Conservation (phyloP, 805 yeast species). For the Jamesozyma rosinii region DNA sequence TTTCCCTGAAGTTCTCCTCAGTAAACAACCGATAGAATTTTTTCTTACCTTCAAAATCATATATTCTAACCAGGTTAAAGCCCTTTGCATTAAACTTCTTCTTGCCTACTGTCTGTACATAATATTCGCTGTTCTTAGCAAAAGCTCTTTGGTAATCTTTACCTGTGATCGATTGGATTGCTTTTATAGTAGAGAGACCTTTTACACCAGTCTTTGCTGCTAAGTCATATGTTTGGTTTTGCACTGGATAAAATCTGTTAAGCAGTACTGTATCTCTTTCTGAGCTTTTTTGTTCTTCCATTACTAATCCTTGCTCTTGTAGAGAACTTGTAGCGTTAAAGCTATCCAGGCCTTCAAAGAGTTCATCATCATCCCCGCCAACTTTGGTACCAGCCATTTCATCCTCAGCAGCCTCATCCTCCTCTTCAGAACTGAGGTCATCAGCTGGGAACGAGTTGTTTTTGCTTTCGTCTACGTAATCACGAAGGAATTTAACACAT, state of each 20-base stretch:
- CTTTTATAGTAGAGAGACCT: slow-evolving; percentile 55
- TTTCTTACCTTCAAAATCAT: slow-evolving; percentile 64
- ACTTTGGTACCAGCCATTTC: slow-evolving; percentile 1
- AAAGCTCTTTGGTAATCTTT: slow-evolving; percentile 42
- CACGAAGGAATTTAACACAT: slow-evolving; percentile 37
- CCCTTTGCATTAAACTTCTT: slow-evolving; percentile 25
- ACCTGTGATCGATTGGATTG: slow-evolving; percentile 47
- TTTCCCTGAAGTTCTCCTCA: slow-evolving; percentile 32
- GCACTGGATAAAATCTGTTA: slow-evolving; percentile 54
- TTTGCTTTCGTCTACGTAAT: slow-evolving; percentile 29
- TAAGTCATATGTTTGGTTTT: slow-evolving; percentile 50
- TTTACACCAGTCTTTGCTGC: slow-evolving; percentile 33
- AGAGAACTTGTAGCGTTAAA: slow-evolving; percentile 23
- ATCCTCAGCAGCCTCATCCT: slow-evolving; percentile 4
- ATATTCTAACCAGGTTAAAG: slow-evolving; percentile 45
- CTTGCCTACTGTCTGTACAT: slow-evolving; percentile 35
- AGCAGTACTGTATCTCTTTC: slow-evolving; percentile 16
- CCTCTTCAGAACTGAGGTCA: slow-evolving; percentile 14
- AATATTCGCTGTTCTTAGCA: slow-evolving; percentile 41
- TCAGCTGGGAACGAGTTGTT: slow-evolving; percentile 19
- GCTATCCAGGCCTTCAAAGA: slow-evolving; percentile 22
- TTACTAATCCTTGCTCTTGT: slow-evolving; percentile 20
- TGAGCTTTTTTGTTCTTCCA: slow-evolving; percentile 13
- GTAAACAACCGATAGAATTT: slow-evolving; percentile 62
- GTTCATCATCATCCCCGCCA: slow-evolving; percentile 3